These are phyloP conservation scores for Huiozyma sinensis DNA, from an alignment of 805 yeast genomes.

Conservation along the genomic window DNA sequence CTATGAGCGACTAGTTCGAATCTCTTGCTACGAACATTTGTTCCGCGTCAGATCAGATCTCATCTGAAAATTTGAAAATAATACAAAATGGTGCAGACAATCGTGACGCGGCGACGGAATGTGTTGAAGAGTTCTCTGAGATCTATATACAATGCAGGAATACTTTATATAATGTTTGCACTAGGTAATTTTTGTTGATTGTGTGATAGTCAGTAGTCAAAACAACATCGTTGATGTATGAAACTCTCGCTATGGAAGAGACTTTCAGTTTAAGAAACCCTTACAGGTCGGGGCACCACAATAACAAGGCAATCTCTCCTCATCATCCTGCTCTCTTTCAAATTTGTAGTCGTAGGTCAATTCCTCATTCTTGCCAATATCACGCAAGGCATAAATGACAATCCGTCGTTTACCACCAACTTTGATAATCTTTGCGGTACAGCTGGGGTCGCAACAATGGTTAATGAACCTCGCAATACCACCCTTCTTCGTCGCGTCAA, in stretches of 20 bases:
- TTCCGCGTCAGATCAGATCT: too few relatives aligned
- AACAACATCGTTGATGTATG: background rate
- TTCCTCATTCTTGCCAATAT: constrained; percentile 81
- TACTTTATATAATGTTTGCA: too few relatives aligned
- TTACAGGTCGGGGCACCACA: constrained; percentile 96
- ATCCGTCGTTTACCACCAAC: constrained; percentile 91
- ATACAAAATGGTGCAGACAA: too few relatives aligned
- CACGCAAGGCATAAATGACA: constrained; percentile 86
- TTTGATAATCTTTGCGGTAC: constrained; percentile 92
- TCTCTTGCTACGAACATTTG: too few relatives aligned
- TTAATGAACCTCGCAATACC: constrained; percentile 95
- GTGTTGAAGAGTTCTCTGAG: too few relatives aligned
- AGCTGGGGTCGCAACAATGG: constrained; percentile 95
- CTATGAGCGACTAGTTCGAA: too few relatives aligned
- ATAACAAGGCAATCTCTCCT: constrained; percentile 77
- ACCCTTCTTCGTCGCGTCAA: constrained; percentile 95
- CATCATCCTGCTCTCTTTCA: constrained; percentile 81
- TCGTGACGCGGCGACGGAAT: too few relatives aligned
- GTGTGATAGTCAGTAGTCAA: background rate
- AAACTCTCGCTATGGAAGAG: too few relatives aligned
- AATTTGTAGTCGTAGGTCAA: constrained; percentile 93
- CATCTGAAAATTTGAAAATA: too few relatives aligned
- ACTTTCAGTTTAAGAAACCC: constrained; percentile 63
- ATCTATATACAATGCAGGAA: too few relatives aligned
- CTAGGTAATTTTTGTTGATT: too few relatives aligned